phyloP scores from a whole-genome alignment of 2,329 filamentous ascomycete species.

The Trichoderma hamatum region DNA sequence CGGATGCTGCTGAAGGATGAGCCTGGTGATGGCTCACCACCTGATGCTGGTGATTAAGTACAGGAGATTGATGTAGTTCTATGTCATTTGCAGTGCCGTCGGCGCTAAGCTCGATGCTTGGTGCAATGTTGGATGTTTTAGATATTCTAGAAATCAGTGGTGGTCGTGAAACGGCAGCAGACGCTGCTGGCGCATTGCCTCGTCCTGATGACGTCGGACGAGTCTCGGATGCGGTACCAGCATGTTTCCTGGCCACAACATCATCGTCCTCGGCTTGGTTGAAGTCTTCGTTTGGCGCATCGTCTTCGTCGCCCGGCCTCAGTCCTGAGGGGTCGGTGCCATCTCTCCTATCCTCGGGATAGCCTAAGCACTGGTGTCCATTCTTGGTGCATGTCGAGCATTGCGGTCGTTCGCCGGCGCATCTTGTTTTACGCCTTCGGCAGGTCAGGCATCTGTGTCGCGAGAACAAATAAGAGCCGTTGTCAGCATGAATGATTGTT shows the following conservation, averaged over 20 bases:
- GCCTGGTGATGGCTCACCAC: constrained; percentile 23
- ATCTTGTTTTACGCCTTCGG: constrained; percentile 75
- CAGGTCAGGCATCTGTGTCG: constrained; percentile 66
- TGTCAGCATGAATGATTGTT: background rate
- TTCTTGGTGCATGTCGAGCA: constrained; percentile 75
- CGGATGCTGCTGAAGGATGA: constrained; percentile 28
- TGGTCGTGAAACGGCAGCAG: background rate
- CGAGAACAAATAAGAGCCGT: background rate
- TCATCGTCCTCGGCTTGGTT: constrained; percentile 21
- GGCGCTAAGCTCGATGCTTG: constrained; percentile 30
- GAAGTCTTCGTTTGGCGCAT: constrained; percentile 18
- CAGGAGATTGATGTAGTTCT: constrained; percentile 25
- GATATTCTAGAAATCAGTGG: background rate
- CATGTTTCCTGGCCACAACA: background rate
- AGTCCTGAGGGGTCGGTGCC: constrained; percentile 32
- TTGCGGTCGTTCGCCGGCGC: constrained; percentile 70
- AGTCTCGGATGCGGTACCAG: background rate
- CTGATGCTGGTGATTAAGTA: background rate
- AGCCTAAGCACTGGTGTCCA: constrained; percentile 69
- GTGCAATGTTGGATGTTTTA: background rate
- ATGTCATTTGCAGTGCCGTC: constrained; percentile 36
- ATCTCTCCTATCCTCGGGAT: constrained; percentile 59
- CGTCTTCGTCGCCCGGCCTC: constrained; percentile 32
- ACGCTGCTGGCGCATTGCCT: background rate
- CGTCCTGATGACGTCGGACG: constrained; percentile 13